phyloP scores from a whole-genome alignment of 306 rosid genomes.

The Spatholobus suberectus region DNA sequence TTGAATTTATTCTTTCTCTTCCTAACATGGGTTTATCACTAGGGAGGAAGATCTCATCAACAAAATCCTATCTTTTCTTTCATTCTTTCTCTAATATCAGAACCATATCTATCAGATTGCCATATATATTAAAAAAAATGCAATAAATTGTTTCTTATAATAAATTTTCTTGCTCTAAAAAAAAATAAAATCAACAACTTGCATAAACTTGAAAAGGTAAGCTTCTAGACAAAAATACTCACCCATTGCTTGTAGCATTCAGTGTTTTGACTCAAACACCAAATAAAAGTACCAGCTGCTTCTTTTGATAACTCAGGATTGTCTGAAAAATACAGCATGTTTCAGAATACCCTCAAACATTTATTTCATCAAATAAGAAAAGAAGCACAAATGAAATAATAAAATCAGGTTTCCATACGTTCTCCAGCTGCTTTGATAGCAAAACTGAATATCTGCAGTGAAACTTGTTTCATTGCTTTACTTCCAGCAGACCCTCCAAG shows the following conservation, averaged over 20 bases:
- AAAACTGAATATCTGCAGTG: slow-evolving; percentile 76
- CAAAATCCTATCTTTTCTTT: background rate
- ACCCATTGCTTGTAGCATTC: slow-evolving; percentile 93
- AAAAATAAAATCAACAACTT: slow-evolving; percentile 1
- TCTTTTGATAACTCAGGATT: slow-evolving; percentile 72
- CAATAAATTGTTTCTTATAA: background rate
- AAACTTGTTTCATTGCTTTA: slow-evolving; percentile 90
- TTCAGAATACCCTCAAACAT: slow-evolving; percentile 38
- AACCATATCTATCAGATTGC: background rate
- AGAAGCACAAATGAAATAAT: slow-evolving; percentile 16
- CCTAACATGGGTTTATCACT: background rate
- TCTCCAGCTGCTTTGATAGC: slow-evolving; percentile 79
- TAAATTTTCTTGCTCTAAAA: background rate
- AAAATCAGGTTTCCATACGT: slow-evolving; percentile 53
- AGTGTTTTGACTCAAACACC: slow-evolving; percentile 78
- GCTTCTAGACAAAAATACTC: slow-evolving; percentile 48
- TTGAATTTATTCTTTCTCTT: background rate
- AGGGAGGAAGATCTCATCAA: background rate
- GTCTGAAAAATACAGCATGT: slow-evolving; percentile 56
- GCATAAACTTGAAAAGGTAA: slow-evolving; percentile 14
- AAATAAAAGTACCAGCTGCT: slow-evolving; percentile 71
- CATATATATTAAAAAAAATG: background rate
- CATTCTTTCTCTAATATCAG: background rate
- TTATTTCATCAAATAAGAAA: slow-evolving; percentile 19
- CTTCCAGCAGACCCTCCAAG: slow-evolving; percentile 89